Evolutionary conservation across 2,329 filamentous ascomycete species (phyloP), one percentile per base, ranked within the genome.

Genomic region (Cladosporium sp.): DNA sequence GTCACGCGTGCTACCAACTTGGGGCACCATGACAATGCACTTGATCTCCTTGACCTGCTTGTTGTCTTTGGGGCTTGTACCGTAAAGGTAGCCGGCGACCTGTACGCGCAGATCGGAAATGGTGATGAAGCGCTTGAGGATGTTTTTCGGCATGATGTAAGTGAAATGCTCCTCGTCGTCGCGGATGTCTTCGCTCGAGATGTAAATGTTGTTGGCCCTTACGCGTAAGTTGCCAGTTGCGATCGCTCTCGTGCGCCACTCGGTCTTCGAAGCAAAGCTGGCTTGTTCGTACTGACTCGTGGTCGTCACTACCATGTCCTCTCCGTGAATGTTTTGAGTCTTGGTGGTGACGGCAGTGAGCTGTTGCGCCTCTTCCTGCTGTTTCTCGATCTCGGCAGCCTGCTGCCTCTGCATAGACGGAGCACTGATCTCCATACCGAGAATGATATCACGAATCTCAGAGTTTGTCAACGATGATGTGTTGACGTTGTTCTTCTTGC

Each of bases 401-500:
- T 97, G 94, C 76, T 99, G 95, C 71, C 95, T 88, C 78, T 99
- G 94, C 87, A 99, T 89, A 1, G 93, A 97, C 22, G 94, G 94
- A 28, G 94, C 95, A 60, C 91, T 96, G 60, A 99, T 99, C 74
- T 99, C 95, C 95, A 99, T 99, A 83, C 94, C 94, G 63, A 99
- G 78, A 68, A 99, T 99, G 69, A 99, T 97, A 71, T 99, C 94
- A 68, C 94, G 88, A 52, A 99, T 94, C 84, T 99, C 94, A 69
- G 90, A 96, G 72, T 87, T 96, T 1, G 94, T 99, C 76, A 99
- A 82, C 73, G 92, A 96, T 15, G 95, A 95, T 12, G 94, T 93
- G 69, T 99, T 99, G 79, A 99, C 94, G 67, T 97, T 99, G 81
- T 99, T 99, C 84, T 99, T 99, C 84, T 97, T 99, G 72, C 94